Conservation (phyloP, 257 asterid genomes). For the Hygrophila difformis region DNA sequence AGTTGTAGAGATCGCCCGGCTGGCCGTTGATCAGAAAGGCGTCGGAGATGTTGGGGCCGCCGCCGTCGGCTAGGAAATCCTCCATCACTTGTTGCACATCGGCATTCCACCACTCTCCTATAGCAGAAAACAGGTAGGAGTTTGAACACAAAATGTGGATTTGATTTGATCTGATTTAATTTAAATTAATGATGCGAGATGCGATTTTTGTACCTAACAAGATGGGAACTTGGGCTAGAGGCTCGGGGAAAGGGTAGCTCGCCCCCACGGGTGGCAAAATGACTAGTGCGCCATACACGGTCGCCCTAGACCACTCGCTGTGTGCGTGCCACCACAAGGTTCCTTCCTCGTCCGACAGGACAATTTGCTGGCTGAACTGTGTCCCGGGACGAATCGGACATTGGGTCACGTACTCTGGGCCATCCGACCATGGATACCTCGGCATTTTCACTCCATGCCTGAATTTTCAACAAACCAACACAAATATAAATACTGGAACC, state of each 20-base stretch:
- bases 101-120: conserved; percentile 39
- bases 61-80: conserved; percentile 26
- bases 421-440: conserved; percentile 54
- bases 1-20: conserved; percentile 36
- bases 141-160: background rate
- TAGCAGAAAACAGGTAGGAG: too few species aligned
- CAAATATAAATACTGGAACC: too few species aligned
- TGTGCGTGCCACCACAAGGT: conserved; percentile 56
- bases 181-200: background rate
- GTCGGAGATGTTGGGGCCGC: conserved; percentile 22
- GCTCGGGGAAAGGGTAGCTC: conserved; percentile 33
- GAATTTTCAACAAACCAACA: background rate
- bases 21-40: conserved; percentile 45
- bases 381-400: conserved; percentile 44
- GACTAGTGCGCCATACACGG: conserved; percentile 40
- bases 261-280: conserved; percentile 18
- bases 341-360: conserved; percentile 36
- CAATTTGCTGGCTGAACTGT: conserved; percentile 27
- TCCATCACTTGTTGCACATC: conserved; percentile 23
- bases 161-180: background rate
- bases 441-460: conserved; percentile 61
- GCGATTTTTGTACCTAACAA: conserved; percentile 21
- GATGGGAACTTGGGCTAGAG: conserved; percentile 30
- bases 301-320: conserved; percentile 47
- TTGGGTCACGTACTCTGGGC: conserved; percentile 46